These are phyloP conservation scores for Calonectria hawksworthii DNA, from an alignment of 2,329 filamentous ascomycete genomes.

Conservation along the genomic window DNA sequence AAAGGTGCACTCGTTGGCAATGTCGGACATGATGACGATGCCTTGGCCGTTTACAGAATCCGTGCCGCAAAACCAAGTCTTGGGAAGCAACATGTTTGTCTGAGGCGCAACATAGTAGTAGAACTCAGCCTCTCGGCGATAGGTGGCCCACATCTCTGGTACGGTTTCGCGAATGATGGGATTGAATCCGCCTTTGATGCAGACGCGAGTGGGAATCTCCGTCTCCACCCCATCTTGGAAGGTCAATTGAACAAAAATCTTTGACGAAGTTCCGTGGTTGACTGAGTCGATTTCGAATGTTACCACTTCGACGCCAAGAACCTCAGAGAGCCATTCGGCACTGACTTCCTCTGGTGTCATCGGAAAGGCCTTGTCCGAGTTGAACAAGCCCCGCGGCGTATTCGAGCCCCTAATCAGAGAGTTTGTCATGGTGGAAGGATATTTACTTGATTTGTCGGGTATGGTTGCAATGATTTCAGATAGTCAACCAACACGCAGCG, in stretches of 20 bases:
- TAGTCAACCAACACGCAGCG: background rate
- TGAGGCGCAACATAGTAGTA: constrained; percentile 18
- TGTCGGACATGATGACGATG: constrained; percentile 24
- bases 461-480: background rate
- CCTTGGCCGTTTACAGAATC: constrained; percentile 27
- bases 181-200: constrained; percentile 28
- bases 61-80: constrained; percentile 24
- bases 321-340: constrained; percentile 19
- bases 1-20: constrained; percentile 20
- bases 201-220: constrained; percentile 17
- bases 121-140: constrained; percentile 29
- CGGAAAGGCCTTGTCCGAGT: constrained; percentile 24
- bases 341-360: constrained; percentile 20
- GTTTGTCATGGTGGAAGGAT: background rate
- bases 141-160: constrained; percentile 22
- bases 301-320: constrained; percentile 10
- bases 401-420: constrained; percentile 15
- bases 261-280: constrained; percentile 17
- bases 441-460: background rate
- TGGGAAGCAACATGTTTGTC: constrained; percentile 21
- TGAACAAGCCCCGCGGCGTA: constrained; percentile 4
- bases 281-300: constrained; percentile 8
- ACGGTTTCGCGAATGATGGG: background rate
- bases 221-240: constrained; percentile 23
- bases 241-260: constrained; percentile 19